phyloP scores from a whole-genome alignment of 345 rosid species.

The Physaria fendleri region DNA sequence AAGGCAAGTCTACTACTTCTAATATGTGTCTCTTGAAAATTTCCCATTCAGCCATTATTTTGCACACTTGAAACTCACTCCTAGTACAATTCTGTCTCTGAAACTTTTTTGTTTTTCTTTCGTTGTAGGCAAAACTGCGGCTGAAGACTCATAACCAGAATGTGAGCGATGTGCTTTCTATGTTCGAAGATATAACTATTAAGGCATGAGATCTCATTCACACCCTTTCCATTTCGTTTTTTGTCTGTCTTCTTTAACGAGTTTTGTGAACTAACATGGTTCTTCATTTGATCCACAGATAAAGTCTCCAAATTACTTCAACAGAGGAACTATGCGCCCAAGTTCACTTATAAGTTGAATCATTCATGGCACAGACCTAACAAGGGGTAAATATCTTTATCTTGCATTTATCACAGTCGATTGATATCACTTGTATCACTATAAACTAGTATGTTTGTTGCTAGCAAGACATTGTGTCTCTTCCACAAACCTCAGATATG shows the following conservation, averaged over 20 bases:
- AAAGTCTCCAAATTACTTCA: too few relatives aligned
- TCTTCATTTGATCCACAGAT: too few relatives aligned
- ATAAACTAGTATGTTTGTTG: neutral
- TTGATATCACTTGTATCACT: slow-evolving; percentile 15
- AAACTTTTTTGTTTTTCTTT: neutral
- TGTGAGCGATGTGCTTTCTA: slow-evolving; percentile 77
- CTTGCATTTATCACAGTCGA: neutral
- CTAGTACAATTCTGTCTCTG: neutral
- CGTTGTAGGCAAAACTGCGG: slow-evolving; percentile 69
- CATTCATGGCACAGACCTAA: slow-evolving; percentile 12
- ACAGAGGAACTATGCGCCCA: slow-evolving; percentile 29
- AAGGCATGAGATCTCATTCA: slow-evolving; percentile 47
- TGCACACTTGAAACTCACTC: neutral
- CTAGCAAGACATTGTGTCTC: neutral
- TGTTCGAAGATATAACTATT: slow-evolving; percentile 63
- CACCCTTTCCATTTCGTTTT: slow-evolving; percentile 11
- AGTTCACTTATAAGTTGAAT: slow-evolving; percentile 37
- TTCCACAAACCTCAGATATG: slow-evolving; percentile 1
- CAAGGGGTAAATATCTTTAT: slow-evolving; percentile 18
- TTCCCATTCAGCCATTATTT: neutral
- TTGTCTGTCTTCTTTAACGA: neutral
- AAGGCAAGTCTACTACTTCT: slow-evolving; percentile 49
- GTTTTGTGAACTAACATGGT: slow-evolving; percentile 4
- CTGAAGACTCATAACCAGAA: slow-evolving; percentile 69
- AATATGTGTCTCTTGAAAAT: neutral